A percentile compares a stretch with the other conserved stretches of the same genome.
phyloP scores from a whole-genome alignment of 1,284 basidiomycete species.

The Grifola frondosa region DNA sequence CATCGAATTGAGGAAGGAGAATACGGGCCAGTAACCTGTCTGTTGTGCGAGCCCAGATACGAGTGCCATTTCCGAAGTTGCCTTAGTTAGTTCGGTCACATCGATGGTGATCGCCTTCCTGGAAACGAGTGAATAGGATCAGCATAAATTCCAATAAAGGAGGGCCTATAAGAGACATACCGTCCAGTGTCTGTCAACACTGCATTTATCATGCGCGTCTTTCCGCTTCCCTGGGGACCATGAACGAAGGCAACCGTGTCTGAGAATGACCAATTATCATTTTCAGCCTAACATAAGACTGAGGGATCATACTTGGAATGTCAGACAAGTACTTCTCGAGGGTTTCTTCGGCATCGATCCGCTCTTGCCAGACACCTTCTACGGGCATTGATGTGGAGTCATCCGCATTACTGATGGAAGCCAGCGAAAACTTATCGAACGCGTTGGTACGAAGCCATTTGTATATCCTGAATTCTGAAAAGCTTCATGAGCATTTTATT shows the following conservation, averaged over 20 bases:
- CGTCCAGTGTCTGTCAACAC: slow-evolving; percentile 62
- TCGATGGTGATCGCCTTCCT: slow-evolving; percentile 81
- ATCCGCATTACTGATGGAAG: slow-evolving; percentile 7
- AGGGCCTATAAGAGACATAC: slow-evolving; percentile 36
- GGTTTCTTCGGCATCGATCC: slow-evolving; percentile 71
- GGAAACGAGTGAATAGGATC: slow-evolving; percentile 1
- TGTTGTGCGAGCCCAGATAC: slow-evolving; percentile 73
- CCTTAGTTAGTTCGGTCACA: slow-evolving; percentile 74
- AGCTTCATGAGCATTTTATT: too few relatives aligned
- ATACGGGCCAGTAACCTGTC: slow-evolving; percentile 90
- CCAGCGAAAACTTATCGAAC: slow-evolving; percentile 46
- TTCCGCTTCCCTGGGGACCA: slow-evolving; percentile 92
- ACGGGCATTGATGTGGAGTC: slow-evolving; percentile 14
- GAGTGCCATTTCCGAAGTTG: slow-evolving; percentile 71
- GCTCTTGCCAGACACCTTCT: slow-evolving; percentile 75
- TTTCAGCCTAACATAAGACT: not conserved
- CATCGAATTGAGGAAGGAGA: slow-evolving; percentile 85
- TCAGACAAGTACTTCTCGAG: slow-evolving; percentile 75
- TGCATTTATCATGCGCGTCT: slow-evolving; percentile 67
- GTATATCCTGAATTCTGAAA: slow-evolving; percentile 58
- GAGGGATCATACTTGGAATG: slow-evolving; percentile 53
- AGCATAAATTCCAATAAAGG: not conserved
- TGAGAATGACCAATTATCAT: slow-evolving; percentile 21
- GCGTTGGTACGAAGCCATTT: slow-evolving; percentile 67
- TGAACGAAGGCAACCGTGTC: slow-evolving; percentile 80